Conservation (phyloP, 148 eudicot genomes). For the Simmondsia chinensis region DNA sequence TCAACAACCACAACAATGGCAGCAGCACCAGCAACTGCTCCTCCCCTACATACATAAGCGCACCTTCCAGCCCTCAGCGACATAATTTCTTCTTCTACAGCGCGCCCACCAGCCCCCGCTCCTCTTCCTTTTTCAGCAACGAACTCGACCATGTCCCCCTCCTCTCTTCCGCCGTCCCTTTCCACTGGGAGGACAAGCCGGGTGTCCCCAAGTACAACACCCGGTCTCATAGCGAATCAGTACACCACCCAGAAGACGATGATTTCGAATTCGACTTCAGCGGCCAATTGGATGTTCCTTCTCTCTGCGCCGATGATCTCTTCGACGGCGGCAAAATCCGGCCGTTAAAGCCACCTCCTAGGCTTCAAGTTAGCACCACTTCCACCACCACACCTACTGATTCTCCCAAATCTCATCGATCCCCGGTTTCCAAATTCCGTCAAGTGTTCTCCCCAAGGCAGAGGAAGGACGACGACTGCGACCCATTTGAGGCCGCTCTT, state of each 20-base stretch:
- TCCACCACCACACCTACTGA: background rate
- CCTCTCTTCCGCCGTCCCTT: conserved; percentile 18
- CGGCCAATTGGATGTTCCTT: conserved; percentile 29
- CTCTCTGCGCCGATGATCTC: conserved; percentile 26
- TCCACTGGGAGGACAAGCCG: conserved; percentile 30
- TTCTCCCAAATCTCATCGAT: conserved; percentile 6
- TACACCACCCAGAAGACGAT: background rate
- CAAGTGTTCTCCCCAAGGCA: conserved; percentile 11
- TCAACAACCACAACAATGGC: conserved; percentile 4
- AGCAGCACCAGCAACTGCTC: conserved; percentile 11
- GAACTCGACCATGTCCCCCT: conserved; percentile 1
- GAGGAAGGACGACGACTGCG: background rate
- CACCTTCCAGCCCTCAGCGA: conserved; percentile 40
- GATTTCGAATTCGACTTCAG: conserved; percentile 59
- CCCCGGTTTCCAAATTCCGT: conserved; percentile 8
- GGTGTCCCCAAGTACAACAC: conserved; percentile 22
- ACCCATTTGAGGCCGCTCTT: conserved; percentile 14
- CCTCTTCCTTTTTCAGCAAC: conserved; percentile 8
- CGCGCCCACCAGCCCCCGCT: conserved; percentile 44
- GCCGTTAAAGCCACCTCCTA: conserved; percentile 22
- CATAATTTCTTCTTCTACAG: conserved; percentile 34
- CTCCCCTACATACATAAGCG: conserved; percentile 20
- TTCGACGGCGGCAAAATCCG: conserved; percentile 23
- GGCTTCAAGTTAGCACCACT: background rate
- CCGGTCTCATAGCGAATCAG: too few relatives aligned